A percentile compares a stretch with the other conserved stretches of the same genome.
phyloP scores from a whole-genome alignment of 192 early-diverging fungal species.

The Podochytrium sp. region DNA sequence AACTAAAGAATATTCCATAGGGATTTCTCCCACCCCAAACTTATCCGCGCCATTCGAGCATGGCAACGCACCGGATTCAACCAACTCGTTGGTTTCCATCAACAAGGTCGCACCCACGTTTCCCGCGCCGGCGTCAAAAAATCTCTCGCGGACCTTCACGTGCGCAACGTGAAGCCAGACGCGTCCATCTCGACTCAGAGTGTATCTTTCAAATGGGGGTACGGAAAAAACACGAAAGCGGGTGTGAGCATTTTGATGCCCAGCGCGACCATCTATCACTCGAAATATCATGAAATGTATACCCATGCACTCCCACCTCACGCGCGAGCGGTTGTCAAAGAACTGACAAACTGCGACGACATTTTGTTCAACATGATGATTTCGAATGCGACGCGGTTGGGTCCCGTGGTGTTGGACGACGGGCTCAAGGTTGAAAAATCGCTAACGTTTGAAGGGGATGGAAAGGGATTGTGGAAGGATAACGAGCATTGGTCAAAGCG shows the following conservation, averaged over 20 bases:
- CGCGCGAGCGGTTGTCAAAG: slow-evolving; percentile 27
- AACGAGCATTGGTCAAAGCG: slow-evolving; percentile 21
- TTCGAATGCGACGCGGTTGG: slow-evolving; percentile 29
- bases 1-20: too few relatives aligned
- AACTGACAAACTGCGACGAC: slow-evolving; percentile 41
- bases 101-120: slow-evolving; percentile 34
- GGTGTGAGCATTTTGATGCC: slow-evolving; percentile 36
- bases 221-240: neutral
- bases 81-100: slow-evolving; percentile 35
- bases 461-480: slow-evolving; percentile 26
- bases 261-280: slow-evolving; percentile 32
- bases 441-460: slow-evolving; percentile 4
- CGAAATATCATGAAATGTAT: slow-evolving; percentile 34
- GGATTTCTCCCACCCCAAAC: slow-evolving; percentile 41
- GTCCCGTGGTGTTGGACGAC: slow-evolving; percentile 31
- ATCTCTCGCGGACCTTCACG: slow-evolving; percentile 2
- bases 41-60: slow-evolving; percentile 15
- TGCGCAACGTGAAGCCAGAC: neutral
- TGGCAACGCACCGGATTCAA: slow-evolving; percentile 28
- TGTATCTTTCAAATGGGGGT: slow-evolving; percentile 16
- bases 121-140: neutral
- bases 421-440: slow-evolving; percentile 10
- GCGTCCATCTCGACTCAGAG: neutral
- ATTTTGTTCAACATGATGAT: slow-evolving; percentile 43
- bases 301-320: slow-evolving; percentile 9